Conservation (phyloP, 306 rosid genomes). For the Glycyrrhiza uralensis region DNA sequence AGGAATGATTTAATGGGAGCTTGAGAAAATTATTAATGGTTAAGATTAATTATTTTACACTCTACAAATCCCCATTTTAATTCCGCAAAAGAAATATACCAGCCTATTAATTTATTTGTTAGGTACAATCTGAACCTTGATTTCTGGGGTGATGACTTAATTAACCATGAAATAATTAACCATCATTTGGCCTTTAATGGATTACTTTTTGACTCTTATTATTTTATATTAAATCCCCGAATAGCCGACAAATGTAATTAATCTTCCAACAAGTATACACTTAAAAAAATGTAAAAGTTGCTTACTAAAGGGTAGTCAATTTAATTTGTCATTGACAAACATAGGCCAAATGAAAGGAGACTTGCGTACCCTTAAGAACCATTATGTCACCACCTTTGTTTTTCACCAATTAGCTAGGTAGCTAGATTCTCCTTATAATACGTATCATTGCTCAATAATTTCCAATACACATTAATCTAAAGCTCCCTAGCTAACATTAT, state of each 20-base stretch:
- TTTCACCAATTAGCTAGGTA: not conserved
- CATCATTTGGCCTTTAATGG: constrained; percentile 50
- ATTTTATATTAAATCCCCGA: constrained; percentile 23
- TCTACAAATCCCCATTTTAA: too few relatives aligned
- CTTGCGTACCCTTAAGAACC: constrained; percentile 15
- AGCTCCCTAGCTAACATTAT: constrained; percentile 17
- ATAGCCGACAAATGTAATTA: constrained; percentile 33
- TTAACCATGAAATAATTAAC: constrained; percentile 34
- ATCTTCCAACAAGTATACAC: not conserved
- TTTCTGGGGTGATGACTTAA: constrained; percentile 62
- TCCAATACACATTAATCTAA: constrained; percentile 2
- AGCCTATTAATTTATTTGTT: too few relatives aligned
- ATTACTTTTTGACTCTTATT: constrained; percentile 29
- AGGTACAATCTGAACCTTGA: constrained; percentile 59
- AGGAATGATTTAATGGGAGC: too few relatives aligned
- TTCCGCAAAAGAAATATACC: too few relatives aligned
- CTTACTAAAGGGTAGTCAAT: constrained; percentile 15
- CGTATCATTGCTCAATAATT: constrained; percentile 54
- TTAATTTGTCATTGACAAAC: not conserved
- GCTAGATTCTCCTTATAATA: constrained; percentile 14
- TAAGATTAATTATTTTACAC: too few relatives aligned
- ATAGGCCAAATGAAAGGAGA: constrained; percentile 17
- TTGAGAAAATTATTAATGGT: too few relatives aligned
- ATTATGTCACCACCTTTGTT: constrained; percentile 12
- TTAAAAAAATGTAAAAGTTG: constrained; percentile 12